These are phyloP conservation scores for Geoglossum glabrum DNA, from an alignment of 495 filamentous ascomycete genomes.

Conservation along the genomic window DNA sequence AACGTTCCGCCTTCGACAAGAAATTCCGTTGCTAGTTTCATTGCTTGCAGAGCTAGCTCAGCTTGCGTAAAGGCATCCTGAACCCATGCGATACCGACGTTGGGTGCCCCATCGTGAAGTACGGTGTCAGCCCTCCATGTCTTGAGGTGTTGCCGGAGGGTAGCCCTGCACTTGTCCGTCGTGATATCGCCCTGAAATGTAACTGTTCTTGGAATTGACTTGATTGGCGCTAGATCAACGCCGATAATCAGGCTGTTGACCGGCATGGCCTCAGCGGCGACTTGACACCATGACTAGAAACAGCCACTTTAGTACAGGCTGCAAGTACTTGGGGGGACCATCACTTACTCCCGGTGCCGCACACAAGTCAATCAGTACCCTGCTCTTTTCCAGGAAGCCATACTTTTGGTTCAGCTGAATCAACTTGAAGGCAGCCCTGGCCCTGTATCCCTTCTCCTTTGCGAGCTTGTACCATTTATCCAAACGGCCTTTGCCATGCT, in stretches of 20 bases:
- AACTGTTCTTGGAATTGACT: conserved; percentile 79
- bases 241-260: conserved; percentile 75
- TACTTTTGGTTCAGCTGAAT: conserved; percentile 98
- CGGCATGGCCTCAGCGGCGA: conserved; percentile 89
- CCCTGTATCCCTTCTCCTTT: conserved; percentile 96
- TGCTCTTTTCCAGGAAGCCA: conserved; percentile 90
- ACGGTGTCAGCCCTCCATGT: conserved; percentile 95
- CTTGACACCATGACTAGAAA: conserved; percentile 83
- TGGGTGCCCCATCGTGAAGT: conserved; percentile 95
- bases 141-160: conserved; percentile 75
- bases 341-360: conserved; percentile 78
- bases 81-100: conserved; percentile 94
- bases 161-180: conserved; percentile 88
- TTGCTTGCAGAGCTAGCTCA: conserved; percentile 73
- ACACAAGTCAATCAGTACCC: conserved; percentile 89
- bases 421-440: conserved; percentile 92
- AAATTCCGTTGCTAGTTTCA: conserved; percentile 92
- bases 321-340: not conserved
- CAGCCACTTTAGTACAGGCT: not conserved
- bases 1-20: conserved; percentile 78
- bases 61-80: conserved; percentile 98
- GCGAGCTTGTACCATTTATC: conserved; percentile 96
- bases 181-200: conserved; percentile 97
- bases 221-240: conserved; percentile 90
- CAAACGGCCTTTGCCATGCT: conserved; percentile 94